Evolutionary conservation across 2,329 filamentous ascomycete genomes (phyloP).

Genomic region (Colletotrichum eremochloae): DNA sequence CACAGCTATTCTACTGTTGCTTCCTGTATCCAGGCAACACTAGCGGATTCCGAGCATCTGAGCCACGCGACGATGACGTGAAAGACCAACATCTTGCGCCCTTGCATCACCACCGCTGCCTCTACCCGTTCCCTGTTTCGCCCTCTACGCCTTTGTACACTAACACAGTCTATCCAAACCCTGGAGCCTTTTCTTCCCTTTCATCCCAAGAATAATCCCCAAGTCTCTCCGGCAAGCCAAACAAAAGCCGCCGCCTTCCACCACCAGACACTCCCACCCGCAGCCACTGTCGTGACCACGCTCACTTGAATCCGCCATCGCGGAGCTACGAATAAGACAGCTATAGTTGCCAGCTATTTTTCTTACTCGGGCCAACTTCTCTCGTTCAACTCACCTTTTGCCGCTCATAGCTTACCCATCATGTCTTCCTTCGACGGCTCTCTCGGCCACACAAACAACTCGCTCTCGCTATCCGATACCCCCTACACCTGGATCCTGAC

Average conservation of each 20-base stretch:
- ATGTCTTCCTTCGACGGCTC: slow-evolving; percentile 34
- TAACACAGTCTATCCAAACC: slow-evolving; percentile 11
- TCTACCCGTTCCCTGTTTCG: slow-evolving; percentile 34
- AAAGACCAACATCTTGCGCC: slow-evolving; percentile 35
- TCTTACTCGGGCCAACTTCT: background rate
- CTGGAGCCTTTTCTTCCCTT: slow-evolving; percentile 17
- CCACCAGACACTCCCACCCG: slow-evolving; percentile 6
- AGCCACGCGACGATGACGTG: slow-evolving; percentile 42
- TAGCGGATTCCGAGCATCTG: slow-evolving; percentile 21
- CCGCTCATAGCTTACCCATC: background rate
- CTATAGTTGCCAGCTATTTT: background rate
- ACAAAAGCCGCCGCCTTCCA: slow-evolving; percentile 13
- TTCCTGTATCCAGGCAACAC: slow-evolving; percentile 20
- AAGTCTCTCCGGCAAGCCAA: slow-evolving; percentile 14
- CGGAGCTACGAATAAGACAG: slow-evolving; percentile 12
- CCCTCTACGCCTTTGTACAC: slow-evolving; percentile 25
- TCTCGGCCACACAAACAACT: slow-evolving; percentile 7
- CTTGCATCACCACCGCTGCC: slow-evolving; percentile 33
- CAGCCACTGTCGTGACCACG: slow-evolving; percentile 13
- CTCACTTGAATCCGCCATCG: slow-evolving; percentile 18
- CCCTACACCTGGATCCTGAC: slow-evolving; percentile 71
- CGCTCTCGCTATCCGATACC: slow-evolving; percentile 55
- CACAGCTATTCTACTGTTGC: slow-evolving; percentile 16
- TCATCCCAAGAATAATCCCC: slow-evolving; percentile 22
- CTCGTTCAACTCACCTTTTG: background rate